These are phyloP conservation scores for Penicillium mononematosum DNA, from an alignment of 495 filamentous ascomycete genomes.

Conservation along the genomic window DNA sequence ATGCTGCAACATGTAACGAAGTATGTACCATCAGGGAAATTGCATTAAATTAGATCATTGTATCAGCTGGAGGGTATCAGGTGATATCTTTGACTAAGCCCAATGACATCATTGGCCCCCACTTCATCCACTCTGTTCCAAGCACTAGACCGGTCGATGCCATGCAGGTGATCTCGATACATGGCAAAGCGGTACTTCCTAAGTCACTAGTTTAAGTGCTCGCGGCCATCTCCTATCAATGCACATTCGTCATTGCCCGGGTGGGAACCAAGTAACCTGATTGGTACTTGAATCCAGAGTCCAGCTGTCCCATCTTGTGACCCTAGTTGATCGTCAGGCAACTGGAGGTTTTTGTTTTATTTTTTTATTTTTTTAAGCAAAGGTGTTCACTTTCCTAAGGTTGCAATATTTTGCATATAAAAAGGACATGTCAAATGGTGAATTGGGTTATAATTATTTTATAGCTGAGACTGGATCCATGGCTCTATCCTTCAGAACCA, in stretches of 20 bases:
- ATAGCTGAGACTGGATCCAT: conserved; percentile 10
- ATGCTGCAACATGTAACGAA: too few relatives aligned
- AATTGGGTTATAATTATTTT: neutral
- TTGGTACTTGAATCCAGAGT: conserved; percentile 21
- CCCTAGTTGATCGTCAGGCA: conserved; percentile 36
- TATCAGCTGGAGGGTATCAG: neutral
- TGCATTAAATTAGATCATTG: neutral
- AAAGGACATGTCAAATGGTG: neutral
- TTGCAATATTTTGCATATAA: neutral
- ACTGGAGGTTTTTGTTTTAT: conserved; percentile 1
- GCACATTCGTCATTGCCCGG: conserved; percentile 8
- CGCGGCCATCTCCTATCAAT: neutral
- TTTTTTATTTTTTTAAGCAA: neutral
- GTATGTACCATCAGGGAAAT: neutral
- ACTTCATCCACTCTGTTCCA: neutral
- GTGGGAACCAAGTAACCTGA: conserved; percentile 9
- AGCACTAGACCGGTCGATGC: conserved; percentile 16
- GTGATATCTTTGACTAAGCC: conserved; percentile 1
- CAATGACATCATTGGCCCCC: conserved; percentile 10
- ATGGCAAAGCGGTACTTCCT: conserved; percentile 2
- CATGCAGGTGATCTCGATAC: conserved; percentile 13
- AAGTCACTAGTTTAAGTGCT: conserved; percentile 3
- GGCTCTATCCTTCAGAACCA: conserved; percentile 6
- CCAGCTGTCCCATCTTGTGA: conserved; percentile 18
- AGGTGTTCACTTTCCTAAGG: neutral